Percentiles rank a stretch among this genome's conserved stretches.
phyloP scores from a whole-genome alignment of 306 rosid genomes.

The Cucumis sativus region Cucumber_9930_V3 NC_026660.2:14677501-14678000 shows the following conservation, averaged over 20 bases:
- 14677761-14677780: neutral
- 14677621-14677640: constrained; percentile 56
- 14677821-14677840: neutral
- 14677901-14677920: neutral
- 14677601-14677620: constrained; percentile 88
- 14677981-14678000: neutral
- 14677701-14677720: neutral
- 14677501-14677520: constrained; percentile 2
- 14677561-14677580: constrained; percentile 97
- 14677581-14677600: constrained; percentile 92
- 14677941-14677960: neutral
- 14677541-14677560: constrained; percentile 29
- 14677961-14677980: neutral
- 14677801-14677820: neutral
- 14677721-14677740: neutral
- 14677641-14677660: neutral
- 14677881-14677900: neutral
- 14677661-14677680: neutral
- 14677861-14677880: neutral
- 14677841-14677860: neutral
- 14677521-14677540: constrained; percentile 18
- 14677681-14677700: neutral
- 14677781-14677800: neutral
- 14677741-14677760: neutral
- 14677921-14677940: neutral